phyloP scores from a whole-genome alignment of 2,329 filamentous ascomycete species.

The Alternaria triticina region DNA sequence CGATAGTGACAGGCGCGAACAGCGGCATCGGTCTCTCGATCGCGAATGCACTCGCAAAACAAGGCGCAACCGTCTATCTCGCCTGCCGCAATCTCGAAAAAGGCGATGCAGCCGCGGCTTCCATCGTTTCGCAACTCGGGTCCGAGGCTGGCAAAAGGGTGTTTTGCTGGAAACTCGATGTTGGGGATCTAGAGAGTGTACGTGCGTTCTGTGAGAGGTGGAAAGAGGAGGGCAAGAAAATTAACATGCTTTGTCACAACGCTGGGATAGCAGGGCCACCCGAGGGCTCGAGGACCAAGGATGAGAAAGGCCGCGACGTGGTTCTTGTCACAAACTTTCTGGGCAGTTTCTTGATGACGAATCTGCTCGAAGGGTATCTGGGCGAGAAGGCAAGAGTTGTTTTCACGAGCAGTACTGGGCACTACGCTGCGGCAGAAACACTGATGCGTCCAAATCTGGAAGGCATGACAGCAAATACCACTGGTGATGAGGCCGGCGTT shows the following conservation, averaged over 20 bases:
- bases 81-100: constrained; percentile 22
- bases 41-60: constrained; percentile 15
- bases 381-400: constrained; percentile 12
- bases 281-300: background rate
- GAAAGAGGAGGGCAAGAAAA: constrained; percentile 4
- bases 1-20: constrained; percentile 60
- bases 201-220: constrained; percentile 18
- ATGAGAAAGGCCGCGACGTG: constrained; percentile 11
- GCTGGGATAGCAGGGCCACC: constrained; percentile 18
- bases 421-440: background rate
- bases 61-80: constrained; percentile 20
- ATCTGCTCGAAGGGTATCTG: constrained; percentile 13
- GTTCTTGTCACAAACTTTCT: constrained; percentile 23
- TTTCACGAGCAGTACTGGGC: constrained; percentile 19
- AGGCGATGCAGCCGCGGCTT: constrained; percentile 14
- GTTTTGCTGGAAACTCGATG: constrained; percentile 15
- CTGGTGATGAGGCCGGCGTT: background rate
- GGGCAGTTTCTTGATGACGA: constrained; percentile 21
- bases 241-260: constrained; percentile 27
- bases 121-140: constrained; percentile 4
- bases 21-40: constrained; percentile 55
- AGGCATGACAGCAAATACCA: background rate
- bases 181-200: constrained; percentile 16
- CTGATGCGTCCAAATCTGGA: background rate
- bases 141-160: constrained; percentile 1